Evolutionary conservation across 2,329 filamentous ascomycete species (phyloP), one percentile per base, ranked within the genome.

Genomic region (Aspergillus latus): DNA sequence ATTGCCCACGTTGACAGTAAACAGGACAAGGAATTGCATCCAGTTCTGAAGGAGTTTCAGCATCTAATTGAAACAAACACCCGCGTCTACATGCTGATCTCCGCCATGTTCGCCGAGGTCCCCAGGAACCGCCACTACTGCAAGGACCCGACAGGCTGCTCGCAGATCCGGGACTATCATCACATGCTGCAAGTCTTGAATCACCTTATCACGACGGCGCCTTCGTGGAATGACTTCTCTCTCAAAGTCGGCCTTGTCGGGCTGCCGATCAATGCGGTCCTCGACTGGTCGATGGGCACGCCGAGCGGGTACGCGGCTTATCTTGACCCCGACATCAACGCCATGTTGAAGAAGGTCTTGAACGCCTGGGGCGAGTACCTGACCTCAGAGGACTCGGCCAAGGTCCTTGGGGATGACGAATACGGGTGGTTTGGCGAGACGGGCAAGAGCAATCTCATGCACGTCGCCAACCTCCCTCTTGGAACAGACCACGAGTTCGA

Each of bases 101-200:
- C 76, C 26, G 76, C 81, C 60, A 90, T 90, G 88, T 90, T 88
- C 72, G 76, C 82, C 30, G 84, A 90, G 72, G 77, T 89, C 16
- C 87, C 87, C 0, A 67, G 69, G 32, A 85, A 84, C 69, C 74
- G 78, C 15, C 82, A 82, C 0, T 90, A 90, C 71, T 67, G 71
- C 57, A 76, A 75, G 5, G 86, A 89, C 58, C 85, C 86, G 0
- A 84, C 82, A 1, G 86, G 86, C 1, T 76, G 79, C 52, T 79
- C 76, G 34, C 84, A 88, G 71, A 82, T 90, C 55, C 81, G 83
- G 7, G 81, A 88, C 72, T 88, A 88, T 63, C 56, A 80, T 5
- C 84, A 89, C 62, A 85, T 90, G 83, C 77, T 90, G 16, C 74
- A 77, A 21, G 78, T 89, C 7, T 76, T 90, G 49, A 88, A 89